Evolutionary conservation across 2,329 filamentous ascomycete genomes (phyloP).

Genomic region (Ceratocystis diversiconidia): DNA sequence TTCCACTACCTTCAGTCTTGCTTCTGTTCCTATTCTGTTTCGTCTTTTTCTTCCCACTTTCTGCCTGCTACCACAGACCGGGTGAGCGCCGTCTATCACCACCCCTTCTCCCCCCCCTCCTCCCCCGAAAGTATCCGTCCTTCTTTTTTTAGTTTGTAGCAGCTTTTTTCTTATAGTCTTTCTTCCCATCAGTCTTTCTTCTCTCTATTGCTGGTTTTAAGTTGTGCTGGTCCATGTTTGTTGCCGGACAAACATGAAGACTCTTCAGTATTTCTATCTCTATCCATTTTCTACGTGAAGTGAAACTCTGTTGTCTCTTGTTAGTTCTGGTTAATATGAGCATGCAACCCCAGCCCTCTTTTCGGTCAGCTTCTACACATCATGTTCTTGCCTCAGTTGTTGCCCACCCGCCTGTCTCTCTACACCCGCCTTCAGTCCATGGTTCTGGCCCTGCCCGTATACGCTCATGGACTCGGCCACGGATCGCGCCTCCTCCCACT

Average conservation of each 20-base stretch:
- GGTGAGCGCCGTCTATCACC: background rate
- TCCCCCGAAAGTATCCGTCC: background rate
- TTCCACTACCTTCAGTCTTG: background rate
- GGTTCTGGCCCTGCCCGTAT: background rate
- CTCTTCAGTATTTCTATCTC: conserved; percentile 9
- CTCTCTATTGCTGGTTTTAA: background rate
- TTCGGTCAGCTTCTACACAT: background rate
- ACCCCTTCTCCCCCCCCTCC: background rate
- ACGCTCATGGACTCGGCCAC: background rate
- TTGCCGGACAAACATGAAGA: conserved; percentile 4
- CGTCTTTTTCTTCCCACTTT: background rate
- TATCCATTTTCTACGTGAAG: background rate
- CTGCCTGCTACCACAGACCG: background rate
- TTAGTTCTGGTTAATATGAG: background rate
- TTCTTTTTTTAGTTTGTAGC: background rate
- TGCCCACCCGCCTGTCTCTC: background rate
- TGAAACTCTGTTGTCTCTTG: background rate
- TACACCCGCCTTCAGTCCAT: background rate
- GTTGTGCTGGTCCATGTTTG: background rate
- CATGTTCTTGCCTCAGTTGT: background rate
- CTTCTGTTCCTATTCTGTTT: background rate
- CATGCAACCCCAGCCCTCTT: background rate
- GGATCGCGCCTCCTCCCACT: background rate
- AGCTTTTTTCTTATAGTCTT: background rate
- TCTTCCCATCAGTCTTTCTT: background rate